Conservation (phyloP, 768 basidiomycete genomes). For the Cystobasidium tubakii region DNA sequence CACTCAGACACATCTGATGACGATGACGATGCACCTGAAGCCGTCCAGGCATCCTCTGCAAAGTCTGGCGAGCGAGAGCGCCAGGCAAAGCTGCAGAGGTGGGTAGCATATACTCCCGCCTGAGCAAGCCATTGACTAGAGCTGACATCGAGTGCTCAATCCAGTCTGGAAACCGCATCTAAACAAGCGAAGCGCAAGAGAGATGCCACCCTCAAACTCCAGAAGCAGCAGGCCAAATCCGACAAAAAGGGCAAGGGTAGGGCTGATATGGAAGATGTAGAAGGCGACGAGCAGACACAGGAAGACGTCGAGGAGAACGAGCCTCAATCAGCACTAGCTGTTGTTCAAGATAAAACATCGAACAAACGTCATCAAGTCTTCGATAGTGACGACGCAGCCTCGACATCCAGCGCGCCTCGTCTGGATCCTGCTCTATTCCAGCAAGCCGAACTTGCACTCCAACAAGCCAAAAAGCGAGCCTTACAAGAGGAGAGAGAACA, state of each 20-base stretch:
- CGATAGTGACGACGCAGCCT: background rate
- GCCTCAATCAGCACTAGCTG: background rate
- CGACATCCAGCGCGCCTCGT: background rate
- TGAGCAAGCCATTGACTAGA: background rate
- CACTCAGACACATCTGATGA: background rate
- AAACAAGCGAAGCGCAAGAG: conserved; percentile 12
- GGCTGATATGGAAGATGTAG: background rate
- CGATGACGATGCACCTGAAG: conserved; percentile 27
- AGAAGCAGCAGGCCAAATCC: background rate
- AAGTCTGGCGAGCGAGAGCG: conserved; percentile 13
- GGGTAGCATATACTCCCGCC: background rate
- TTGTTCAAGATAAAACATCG: background rate
- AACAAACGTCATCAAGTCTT: background rate
- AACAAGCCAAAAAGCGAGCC: background rate
- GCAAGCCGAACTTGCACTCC: conserved; percentile 23
- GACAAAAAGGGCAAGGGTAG: conserved; percentile 4
- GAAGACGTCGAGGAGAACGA: background rate
- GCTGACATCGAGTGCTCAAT: background rate
- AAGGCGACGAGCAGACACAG: background rate
- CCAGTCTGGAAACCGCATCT: background rate
- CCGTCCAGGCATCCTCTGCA: conserved; percentile 1
- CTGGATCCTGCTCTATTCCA: conserved; percentile 28
- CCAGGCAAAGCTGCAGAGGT: background rate
- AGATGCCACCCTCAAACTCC: background rate
- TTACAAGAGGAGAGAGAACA: background rate